These are phyloP conservation scores for Paracoccidioides brasiliensis DNA, from an alignment of 2,329 filamentous ascomycete species.

Conservation along the genomic window DNA sequence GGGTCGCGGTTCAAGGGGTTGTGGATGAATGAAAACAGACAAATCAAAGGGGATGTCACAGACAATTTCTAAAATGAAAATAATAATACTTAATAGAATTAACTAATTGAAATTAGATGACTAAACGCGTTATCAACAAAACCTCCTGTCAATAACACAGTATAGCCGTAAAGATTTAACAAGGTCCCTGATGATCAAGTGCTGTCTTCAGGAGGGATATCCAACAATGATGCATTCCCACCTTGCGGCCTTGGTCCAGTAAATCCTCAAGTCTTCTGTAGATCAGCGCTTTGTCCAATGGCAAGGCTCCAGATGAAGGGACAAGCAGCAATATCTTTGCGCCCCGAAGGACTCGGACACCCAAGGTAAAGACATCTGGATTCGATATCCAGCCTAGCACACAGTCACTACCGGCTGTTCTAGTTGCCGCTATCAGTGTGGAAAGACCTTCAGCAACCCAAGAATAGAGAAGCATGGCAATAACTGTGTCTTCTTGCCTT, in stretches of 20 bases:
- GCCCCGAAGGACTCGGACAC: slow-evolving; percentile 27
- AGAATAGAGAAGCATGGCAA: slow-evolving; percentile 13
- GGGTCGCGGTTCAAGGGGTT: background rate
- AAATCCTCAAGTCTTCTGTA: slow-evolving; percentile 17
- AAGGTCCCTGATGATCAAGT: background rate
- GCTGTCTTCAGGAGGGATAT: slow-evolving; percentile 6
- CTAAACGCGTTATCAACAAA: background rate
- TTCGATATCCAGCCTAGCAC: slow-evolving; percentile 61
- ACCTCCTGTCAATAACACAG: too few relatives aligned
- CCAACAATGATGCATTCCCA: slow-evolving; percentile 23
- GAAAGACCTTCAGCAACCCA: slow-evolving; percentile 25
- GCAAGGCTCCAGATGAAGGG: slow-evolving; percentile 10
- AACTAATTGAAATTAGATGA: background rate
- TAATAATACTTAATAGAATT: background rate
- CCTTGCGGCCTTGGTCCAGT: slow-evolving; percentile 13
- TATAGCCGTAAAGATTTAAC: background rate
- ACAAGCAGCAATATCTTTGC: slow-evolving; percentile 22
- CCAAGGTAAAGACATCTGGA: slow-evolving; percentile 47
- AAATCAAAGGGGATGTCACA: background rate
- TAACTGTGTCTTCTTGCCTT: slow-evolving; percentile 12
- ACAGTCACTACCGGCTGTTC: slow-evolving; percentile 40
- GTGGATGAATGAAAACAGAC: background rate
- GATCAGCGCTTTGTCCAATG: slow-evolving; percentile 10
- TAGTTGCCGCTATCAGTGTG: slow-evolving; percentile 17
- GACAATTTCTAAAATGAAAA: background rate